Evolutionary conservation across 305 asterid genomes (phyloP).

Genomic region (Fraxinus platypoda): DNA sequence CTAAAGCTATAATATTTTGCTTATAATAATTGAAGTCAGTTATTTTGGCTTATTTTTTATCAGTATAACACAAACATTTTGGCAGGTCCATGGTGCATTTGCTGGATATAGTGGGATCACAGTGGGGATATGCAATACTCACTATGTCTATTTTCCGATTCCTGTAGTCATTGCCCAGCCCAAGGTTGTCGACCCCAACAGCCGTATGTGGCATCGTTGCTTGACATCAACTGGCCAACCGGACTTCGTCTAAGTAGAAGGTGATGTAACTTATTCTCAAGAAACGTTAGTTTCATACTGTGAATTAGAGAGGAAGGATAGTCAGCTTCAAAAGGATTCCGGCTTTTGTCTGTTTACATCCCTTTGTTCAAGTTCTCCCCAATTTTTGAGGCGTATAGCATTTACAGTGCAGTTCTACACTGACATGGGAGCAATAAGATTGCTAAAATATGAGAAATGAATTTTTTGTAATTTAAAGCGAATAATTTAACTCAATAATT

Average conservation of each 20-base stretch:
- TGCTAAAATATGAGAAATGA: background rate
- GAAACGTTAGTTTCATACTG: slow-evolving; percentile 14
- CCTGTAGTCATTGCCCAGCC: slow-evolving; percentile 84
- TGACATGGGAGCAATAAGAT: slow-evolving; percentile 6
- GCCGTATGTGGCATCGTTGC: slow-evolving; percentile 99
- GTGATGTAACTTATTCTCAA: slow-evolving; percentile 18
- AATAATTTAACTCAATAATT: background rate
- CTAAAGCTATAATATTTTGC: background rate
- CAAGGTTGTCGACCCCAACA: slow-evolving; percentile 68
- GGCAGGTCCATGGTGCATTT: slow-evolving; percentile 97
- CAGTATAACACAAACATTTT: background rate
- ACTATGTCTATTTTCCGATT: slow-evolving; percentile 82
- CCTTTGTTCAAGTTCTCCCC: background rate
- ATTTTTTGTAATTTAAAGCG: background rate
- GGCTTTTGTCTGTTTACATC: background rate
- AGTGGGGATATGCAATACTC: slow-evolving; percentile 91
- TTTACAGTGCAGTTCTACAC: background rate
- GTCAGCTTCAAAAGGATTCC: slow-evolving; percentile 3
- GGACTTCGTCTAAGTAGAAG: slow-evolving; percentile 51
- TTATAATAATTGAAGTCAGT: background rate
- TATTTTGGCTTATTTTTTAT: background rate
- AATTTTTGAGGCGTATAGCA: slow-evolving; percentile 10
- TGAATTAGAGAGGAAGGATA: slow-evolving; percentile 28
- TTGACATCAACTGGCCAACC: slow-evolving; percentile 97
- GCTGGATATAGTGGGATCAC: slow-evolving; percentile 96